These are phyloP conservation scores for Penicillium sp. DNA, from an alignment of 2,329 filamentous ascomycete genomes.

Conservation along the genomic window DNA sequence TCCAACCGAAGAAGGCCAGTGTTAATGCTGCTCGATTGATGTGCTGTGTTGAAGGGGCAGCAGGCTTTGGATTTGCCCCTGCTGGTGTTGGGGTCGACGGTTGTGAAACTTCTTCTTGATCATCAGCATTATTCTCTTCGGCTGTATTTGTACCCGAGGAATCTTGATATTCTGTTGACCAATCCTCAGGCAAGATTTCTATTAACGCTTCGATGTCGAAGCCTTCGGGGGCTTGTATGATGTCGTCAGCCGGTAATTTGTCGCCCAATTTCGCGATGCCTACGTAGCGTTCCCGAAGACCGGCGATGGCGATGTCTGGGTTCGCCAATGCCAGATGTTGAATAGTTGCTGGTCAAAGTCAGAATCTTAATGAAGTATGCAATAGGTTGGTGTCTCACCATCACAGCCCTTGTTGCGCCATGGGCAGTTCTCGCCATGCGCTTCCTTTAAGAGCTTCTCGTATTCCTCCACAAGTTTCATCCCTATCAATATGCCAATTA, in stretches of 20 bases:
- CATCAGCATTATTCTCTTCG: constrained; percentile 4
- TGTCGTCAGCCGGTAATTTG: constrained; percentile 34
- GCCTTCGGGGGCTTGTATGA: constrained; percentile 31
- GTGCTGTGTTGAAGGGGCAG: constrained; percentile 10
- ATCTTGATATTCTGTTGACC: constrained; percentile 17
- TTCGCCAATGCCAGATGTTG: constrained; percentile 66
- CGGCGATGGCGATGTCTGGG: constrained; percentile 56
- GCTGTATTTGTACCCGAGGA: constrained; percentile 12
- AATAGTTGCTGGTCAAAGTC: constrained; percentile 53
- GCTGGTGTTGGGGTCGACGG: not conserved
- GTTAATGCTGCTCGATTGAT: constrained; percentile 64
- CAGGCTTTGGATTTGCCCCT: not conserved
- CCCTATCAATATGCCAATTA: constrained; percentile 36
- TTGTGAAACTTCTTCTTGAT: constrained; percentile 3
- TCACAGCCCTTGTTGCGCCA: constrained; percentile 90
- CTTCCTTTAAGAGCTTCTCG: constrained; percentile 66
- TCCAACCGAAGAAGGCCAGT: constrained; percentile 73
- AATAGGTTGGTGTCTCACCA: constrained; percentile 49
- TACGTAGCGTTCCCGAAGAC: constrained; percentile 63
- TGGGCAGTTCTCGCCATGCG: constrained; percentile 76
- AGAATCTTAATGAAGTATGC: not conserved
- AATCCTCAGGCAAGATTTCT: constrained; percentile 28
- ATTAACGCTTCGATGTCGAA: constrained; percentile 33
- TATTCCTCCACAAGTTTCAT: constrained; percentile 75
- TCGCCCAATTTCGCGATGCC: constrained; percentile 44